A percentile compares a stretch with the other conserved stretches of the same genome.
Evolutionary conservation across 805 yeast genomes (phyloP).

Genomic region (Scheffersomyces lignosus): DNA sequence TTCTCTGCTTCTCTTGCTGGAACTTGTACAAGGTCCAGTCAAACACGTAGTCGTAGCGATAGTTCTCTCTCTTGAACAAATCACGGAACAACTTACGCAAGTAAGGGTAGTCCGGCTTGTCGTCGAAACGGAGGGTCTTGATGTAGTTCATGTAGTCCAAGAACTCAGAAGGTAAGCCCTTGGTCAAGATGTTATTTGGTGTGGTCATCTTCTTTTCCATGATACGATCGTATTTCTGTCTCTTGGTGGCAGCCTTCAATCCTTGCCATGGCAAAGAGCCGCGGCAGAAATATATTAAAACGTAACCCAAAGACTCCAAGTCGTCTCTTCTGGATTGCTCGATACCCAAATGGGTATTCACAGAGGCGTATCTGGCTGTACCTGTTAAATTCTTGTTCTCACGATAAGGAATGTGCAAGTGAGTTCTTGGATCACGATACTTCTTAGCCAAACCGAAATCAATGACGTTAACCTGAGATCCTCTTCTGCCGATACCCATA

Average conservation of each 20-base stretch:
- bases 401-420: slow-evolving; percentile 91
- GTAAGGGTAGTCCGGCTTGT: slow-evolving; percentile 91
- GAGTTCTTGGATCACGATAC: slow-evolving; percentile 91
- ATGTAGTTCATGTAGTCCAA: slow-evolving; percentile 85
- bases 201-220: slow-evolving; percentile 94
- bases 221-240: slow-evolving; percentile 95
- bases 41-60: slow-evolving; percentile 89
- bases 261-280: slow-evolving; percentile 99
- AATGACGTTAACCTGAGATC: slow-evolving; percentile 92
- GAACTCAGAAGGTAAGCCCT: slow-evolving; percentile 91
- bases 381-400: slow-evolving; percentile 97
- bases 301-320: slow-evolving; percentile 91
- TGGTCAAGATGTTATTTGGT: slow-evolving; percentile 79
- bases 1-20: slow-evolving; percentile 57
- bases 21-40: slow-evolving; percentile 94
- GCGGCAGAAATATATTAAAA: slow-evolving; percentile 88
- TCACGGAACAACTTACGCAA: slow-evolving; percentile 88
- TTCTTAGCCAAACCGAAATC: slow-evolving; percentile 94
- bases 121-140: slow-evolving; percentile 89
- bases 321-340: slow-evolving; percentile 98
- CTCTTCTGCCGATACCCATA: slow-evolving; percentile 90
- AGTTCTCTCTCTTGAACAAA: slow-evolving; percentile 81
- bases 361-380: slow-evolving; percentile 94
- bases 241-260: slow-evolving; percentile 91
- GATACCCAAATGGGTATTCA: slow-evolving; percentile 94